Evolutionary conservation across 1,284 basidiomycete species (phyloP).

Genomic region (Chiua sp.): DNA sequence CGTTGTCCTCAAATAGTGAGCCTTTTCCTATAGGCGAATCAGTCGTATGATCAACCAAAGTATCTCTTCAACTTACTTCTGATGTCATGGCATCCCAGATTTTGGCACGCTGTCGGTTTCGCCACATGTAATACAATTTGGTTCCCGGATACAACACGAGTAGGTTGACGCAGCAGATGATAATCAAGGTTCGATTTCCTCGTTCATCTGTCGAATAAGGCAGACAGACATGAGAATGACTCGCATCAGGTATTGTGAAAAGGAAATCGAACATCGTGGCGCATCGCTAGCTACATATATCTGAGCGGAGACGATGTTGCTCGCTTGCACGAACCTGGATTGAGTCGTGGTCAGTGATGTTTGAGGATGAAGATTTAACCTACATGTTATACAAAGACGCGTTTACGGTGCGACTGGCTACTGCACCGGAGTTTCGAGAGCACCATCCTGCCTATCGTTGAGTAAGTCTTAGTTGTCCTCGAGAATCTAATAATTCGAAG

Average conservation of each 20-base stretch:
- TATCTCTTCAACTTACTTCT: slow-evolving; percentile 40
- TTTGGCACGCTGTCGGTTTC: slow-evolving; percentile 51
- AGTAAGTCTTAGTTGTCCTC: not conserved
- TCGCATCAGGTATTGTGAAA: not conserved
- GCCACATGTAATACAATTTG: slow-evolving; percentile 57
- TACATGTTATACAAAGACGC: slow-evolving; percentile 63
- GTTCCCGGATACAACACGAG: slow-evolving; percentile 54
- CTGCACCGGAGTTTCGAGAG: slow-evolving; percentile 59
- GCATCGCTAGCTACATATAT: slow-evolving; percentile 55
- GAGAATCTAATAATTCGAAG: too few relatives aligned
- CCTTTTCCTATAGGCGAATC: slow-evolving; percentile 37
- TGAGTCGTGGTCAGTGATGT: not conserved
- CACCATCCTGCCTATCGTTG: slow-evolving; percentile 55
- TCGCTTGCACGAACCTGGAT: slow-evolving; percentile 51
- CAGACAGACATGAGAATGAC: not conserved
- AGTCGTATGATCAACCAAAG: not conserved
- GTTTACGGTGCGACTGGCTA: slow-evolving; percentile 59
- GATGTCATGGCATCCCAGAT: slow-evolving; percentile 57
- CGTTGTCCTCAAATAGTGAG: slow-evolving; percentile 48
- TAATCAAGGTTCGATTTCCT: slow-evolving; percentile 54
- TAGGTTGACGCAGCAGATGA: slow-evolving; percentile 51
- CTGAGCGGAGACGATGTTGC: slow-evolving; percentile 48
- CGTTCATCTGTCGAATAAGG: slow-evolving; percentile 44
- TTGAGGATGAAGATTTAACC: not conserved
- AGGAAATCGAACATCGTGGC: slow-evolving; percentile 45